phyloP scores from a whole-genome alignment of 1,284 basidiomycete genomes.

The Sanghuangporus baumii region DNA sequence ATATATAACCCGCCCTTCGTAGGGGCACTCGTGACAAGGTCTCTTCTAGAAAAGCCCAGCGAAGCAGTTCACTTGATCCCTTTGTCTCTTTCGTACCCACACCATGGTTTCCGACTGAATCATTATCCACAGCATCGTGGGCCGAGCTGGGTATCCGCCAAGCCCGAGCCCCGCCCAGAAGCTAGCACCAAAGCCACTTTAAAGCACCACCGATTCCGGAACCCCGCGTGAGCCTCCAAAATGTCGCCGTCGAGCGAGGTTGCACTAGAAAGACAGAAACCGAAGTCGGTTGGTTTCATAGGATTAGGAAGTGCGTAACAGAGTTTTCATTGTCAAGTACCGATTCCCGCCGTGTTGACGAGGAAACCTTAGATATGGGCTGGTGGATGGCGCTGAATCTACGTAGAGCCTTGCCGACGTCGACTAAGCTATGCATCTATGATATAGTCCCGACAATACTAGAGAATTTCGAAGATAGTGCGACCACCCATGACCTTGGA shows the following conservation, averaged over 20 bases:
- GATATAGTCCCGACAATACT: slow-evolving; percentile 13
- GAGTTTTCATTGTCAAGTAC: not conserved
- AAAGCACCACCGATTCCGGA: not conserved
- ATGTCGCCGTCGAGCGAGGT: not conserved
- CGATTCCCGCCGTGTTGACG: not conserved
- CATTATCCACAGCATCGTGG: not conserved
- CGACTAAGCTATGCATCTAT: slow-evolving; percentile 14
- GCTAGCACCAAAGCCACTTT: not conserved
- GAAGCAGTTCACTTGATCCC: not conserved
- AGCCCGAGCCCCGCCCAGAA: not conserved
- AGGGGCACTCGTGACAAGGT: not conserved
- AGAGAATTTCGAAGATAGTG: slow-evolving; percentile 11
- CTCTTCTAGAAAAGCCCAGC: not conserved
- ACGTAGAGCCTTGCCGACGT: slow-evolving; percentile 13
- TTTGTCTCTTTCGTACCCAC: slow-evolving; percentile 2
- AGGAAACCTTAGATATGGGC: slow-evolving; percentile 17
- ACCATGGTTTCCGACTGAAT: not conserved
- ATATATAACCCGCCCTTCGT: not conserved
- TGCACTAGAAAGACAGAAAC: not conserved
- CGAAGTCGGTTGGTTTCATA: slow-evolving; percentile 14
- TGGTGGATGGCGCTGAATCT: slow-evolving; percentile 20
- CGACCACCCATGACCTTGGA: not conserved
- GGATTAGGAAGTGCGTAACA: slow-evolving; percentile 16
- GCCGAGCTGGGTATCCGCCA: not conserved
- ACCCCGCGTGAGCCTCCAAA: not conserved